Evolutionary conservation across 1,284 basidiomycete species (phyloP).

Genomic region (Takashimella tepidaria): DNA sequence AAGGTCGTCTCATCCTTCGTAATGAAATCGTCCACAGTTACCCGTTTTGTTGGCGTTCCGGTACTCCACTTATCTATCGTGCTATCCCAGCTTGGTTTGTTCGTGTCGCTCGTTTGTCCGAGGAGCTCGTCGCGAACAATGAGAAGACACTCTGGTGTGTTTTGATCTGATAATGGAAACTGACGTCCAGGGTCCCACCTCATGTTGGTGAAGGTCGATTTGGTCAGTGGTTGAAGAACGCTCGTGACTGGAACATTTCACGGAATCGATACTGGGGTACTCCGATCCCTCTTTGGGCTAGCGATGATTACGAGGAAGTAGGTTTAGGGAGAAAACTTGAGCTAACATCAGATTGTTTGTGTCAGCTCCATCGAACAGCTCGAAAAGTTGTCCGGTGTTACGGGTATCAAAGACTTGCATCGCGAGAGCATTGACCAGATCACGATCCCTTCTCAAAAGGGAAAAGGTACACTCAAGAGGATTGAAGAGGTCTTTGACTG

Average conservation of each 20-base stretch:
- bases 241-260: slow-evolving; percentile 99
- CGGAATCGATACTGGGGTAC: slow-evolving; percentile 99
- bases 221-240: slow-evolving; percentile 95
- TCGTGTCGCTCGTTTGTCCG: slow-evolving; percentile 74
- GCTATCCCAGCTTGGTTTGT: slow-evolving; percentile 97
- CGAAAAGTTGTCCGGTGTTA: slow-evolving; percentile 78
- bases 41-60: slow-evolving; percentile 96
- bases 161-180: not conserved
- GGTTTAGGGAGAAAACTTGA: slow-evolving; percentile 12
- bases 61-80: slow-evolving; percentile 92
- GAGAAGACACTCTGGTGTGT: slow-evolving; percentile 79
- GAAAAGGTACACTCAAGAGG: slow-evolving; percentile 83
- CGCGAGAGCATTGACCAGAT: slow-evolving; percentile 93
- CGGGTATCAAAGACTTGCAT: slow-evolving; percentile 86
- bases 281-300: slow-evolving; percentile 93
- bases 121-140: slow-evolving; percentile 87
- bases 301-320: slow-evolving; percentile 88
- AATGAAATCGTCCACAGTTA: slow-evolving; percentile 85
- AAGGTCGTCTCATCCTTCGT: slow-evolving; percentile 83
- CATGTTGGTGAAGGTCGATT: slow-evolving; percentile 87
- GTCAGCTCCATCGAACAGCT: slow-evolving; percentile 86
- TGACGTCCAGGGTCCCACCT: slow-evolving; percentile 70
- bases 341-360: slow-evolving; percentile 64
- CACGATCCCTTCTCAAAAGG: slow-evolving; percentile 87
- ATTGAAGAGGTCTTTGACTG: slow-evolving; percentile 99